Evolutionary conservation across 441 rosid genomes (phyloP).

Genomic region (Arabidopsis hybrid): DNA sequence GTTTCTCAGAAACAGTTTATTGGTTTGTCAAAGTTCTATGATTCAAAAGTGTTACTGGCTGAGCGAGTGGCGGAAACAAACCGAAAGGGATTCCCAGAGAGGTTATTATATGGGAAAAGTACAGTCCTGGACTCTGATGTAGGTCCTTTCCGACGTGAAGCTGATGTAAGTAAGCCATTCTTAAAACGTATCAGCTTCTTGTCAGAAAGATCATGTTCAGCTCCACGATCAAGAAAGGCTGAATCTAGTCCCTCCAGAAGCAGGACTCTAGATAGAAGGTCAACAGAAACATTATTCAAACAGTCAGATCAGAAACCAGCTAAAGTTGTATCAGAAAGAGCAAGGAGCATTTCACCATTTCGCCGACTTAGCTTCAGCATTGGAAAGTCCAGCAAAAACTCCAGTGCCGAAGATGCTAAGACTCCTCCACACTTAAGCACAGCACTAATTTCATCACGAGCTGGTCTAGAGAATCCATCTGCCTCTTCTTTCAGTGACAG

Average conservation of each 20-base stretch:
- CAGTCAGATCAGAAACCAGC: conserved; percentile 48
- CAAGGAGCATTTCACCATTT: conserved; percentile 86
- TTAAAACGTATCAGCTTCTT: conserved; percentile 48
- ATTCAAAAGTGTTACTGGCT: conserved; percentile 44
- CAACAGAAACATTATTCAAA: conserved; percentile 32
- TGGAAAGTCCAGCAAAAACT: conserved; percentile 67
- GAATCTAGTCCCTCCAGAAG: conserved; percentile 50
- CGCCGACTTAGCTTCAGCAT: conserved; percentile 72
- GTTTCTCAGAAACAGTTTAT: conserved; percentile 46
- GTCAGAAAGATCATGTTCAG: conserved; percentile 53
- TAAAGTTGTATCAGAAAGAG: conserved; percentile 62
- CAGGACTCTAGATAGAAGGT: conserved; percentile 49
- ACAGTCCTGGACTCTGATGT: conserved; percentile 41
- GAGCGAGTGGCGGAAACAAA: conserved; percentile 53
- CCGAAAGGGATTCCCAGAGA: conserved; percentile 51
- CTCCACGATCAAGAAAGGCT: conserved; percentile 49
- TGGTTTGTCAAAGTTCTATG: conserved; percentile 49
- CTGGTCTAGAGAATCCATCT: conserved; percentile 49
- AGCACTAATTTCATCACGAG: conserved; percentile 48
- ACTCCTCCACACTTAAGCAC: conserved; percentile 46
- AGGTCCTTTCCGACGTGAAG: conserved; percentile 51
- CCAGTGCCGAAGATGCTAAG: conserved; percentile 53
- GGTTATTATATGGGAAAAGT: conserved; percentile 34
- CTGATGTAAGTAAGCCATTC: conserved; percentile 45
- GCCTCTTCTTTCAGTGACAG: conserved; percentile 51